Evolutionary conservation across 2,329 filamentous ascomycete species (phyloP), one percentile per base, ranked within the genome.

Genomic region (Clarireedia monteithiana): DNA sequence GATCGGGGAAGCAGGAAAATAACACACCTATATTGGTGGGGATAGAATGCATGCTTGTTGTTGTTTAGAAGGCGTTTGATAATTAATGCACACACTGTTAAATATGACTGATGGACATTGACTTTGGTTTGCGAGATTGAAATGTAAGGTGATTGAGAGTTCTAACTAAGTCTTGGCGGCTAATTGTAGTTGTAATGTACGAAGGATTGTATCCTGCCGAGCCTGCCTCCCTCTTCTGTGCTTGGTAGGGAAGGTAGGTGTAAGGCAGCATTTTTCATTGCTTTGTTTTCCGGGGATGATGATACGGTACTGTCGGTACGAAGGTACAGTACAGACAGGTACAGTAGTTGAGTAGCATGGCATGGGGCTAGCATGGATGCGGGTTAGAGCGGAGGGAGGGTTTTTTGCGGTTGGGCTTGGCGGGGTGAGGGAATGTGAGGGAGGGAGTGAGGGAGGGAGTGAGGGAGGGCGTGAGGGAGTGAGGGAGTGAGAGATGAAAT

Each of bases 41-140:
- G 57, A 64, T 66, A 66, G 63, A 66, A 59, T 61, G 60, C 57
- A 49, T 59, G 58, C 51, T 45, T 62, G 55, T 59, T 65, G 63
- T 24, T 50, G 6, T 34, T 26, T 45, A 36, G 39, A 48, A 46
- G 46, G 23, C 36, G 20, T 45, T 50, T 50, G 12, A 42, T 24
- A 15, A 53, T 48, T 48, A 53, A 26, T 38, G 5, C 20, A 9
- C 10, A 15, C 4, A 6, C 27, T 23, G 6, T 2, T 44, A 47
- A 47, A 26, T 47, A 15, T 34, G 5, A 34, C 3, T n/a, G 7
- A 30, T 27, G 45, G 10, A 26, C 5, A 24, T 30, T 26, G 6
- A 30, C 24, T 34, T 15, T 17, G 3, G 2, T 42, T 3, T 14
- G 17, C 9, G 17, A 17, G 20, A 20, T 20, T 20, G 20, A 20